Evolutionary conservation across 169 alveolate genomes (phyloP), one percentile per base, ranked within the genome.

Genomic region (Cryptosporidium muris): DNA sequence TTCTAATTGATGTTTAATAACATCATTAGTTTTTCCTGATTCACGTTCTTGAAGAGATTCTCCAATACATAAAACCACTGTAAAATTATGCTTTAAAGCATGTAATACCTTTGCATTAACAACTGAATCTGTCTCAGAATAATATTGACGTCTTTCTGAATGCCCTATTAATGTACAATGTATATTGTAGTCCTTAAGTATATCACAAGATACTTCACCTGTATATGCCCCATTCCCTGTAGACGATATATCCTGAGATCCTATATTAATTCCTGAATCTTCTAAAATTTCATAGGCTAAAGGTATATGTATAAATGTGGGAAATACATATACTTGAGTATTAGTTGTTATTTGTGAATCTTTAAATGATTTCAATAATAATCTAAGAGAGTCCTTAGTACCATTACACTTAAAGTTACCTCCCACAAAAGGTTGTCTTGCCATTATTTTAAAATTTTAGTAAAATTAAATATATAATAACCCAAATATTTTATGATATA

Each of bases 331-430:
- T 51, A 53, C 47, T 40, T 63, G 81, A 47, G 68, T 51, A 60
- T 38, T 63, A 38, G 51, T 47, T 37, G 82, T 51, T 25, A 25
- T 25, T 68, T 91, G 64, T 80, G 93, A 38, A 49, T 90, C 64
- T 89, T 88, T 81, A 81, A 92, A 89, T 80, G 90, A 81, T 64
- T 89, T 90, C 34, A 95, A 89, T 56, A 95, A 88, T 64, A 88
- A 82, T 80, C 90, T 89, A n/a, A 94, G 89, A 56, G 92, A 92
- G 14, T 92, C 92, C 2, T 80, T 16, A 58, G 96, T 94, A 81
- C 98, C 98, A 81, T 97, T 97, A 90, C 97, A 94, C 91, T 97
- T 97, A 97, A 98, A 97, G 93, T 97, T 97, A 40, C 98, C 99
- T 40, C 98, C 98, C 34, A 97, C 94, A 88, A 96, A 95, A 52